Base-by-base conservation (phyloP, 306 rosid genomes). In the Potentilla sterilis region DNA sequence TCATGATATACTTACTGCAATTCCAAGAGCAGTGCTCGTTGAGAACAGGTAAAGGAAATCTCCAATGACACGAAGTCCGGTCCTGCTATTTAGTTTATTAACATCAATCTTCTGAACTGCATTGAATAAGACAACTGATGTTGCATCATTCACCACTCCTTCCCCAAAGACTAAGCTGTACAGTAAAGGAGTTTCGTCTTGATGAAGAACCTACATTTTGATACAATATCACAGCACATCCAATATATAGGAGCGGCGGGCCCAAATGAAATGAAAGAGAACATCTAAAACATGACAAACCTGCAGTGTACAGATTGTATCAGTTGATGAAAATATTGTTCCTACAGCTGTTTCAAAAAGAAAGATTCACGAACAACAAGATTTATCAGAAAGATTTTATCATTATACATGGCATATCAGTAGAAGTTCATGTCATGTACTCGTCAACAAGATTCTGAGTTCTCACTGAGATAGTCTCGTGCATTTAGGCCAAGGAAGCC, bases 91-190 rank as follows among this genome's bases (percentile, higher is more conserved):
- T 21, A 87, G 62, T 64, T 67, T 86, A 24, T 85, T 83, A 75
- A 90, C 86, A 59, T 92, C 93, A 68, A 92, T 77, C 85, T 92
- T 90, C 76, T 89, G 98, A 70, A 95, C 83, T 22, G 97, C 95
- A 74, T 94, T 84, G 89, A 90, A 95, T 77, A 95, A 92, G 67
- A 94, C 97, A 78, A 94, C 95, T 14, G 97, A 86, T 8, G 98
- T 94, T 38, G 98, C 97, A 83, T 94, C 98, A 70, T 94, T 94
- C 75, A 92, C 96, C 34, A 88, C 97, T 79, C 97, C 97, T 92
- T 94, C 97, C 61, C 97, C 98, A 76, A 94, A 94, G 40, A 94
- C 96, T 70, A 94, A 79, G 87, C 96, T 94, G 92, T 91, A 91
- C 28, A 94, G 86, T 59, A 91, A 80, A 66, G 96, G 96, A 68